Conservation (phyloP, 2,329 filamentous ascomycete species). For the Trichoderma cornu-damae region DNA sequence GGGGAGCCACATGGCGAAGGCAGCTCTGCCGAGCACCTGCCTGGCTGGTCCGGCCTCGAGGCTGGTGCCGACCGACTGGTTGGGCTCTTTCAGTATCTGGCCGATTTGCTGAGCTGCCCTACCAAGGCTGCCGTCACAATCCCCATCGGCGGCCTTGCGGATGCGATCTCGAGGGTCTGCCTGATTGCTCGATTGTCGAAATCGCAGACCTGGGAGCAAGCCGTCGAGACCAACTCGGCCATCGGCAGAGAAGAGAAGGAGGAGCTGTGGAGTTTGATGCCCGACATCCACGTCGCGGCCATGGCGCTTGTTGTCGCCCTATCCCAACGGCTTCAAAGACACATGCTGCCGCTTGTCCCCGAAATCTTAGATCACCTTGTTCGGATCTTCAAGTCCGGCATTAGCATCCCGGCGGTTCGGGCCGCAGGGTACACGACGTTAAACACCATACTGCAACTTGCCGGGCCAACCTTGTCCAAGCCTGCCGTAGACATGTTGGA, state of each 20-base stretch:
- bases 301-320: constrained; percentile 58
- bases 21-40: constrained; percentile 48
- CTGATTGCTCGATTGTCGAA: constrained; percentile 54
- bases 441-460: constrained; percentile 51
- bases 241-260: constrained; percentile 78
- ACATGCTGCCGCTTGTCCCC: constrained; percentile 55
- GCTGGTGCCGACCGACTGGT: constrained; percentile 66
- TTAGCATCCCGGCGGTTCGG: constrained; percentile 51
- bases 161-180: constrained; percentile 65
- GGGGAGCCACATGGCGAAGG: constrained; percentile 45
- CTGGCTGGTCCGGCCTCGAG: constrained; percentile 67
- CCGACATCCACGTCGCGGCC: constrained; percentile 67
- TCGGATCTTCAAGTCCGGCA: constrained; percentile 62
- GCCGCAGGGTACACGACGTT: constrained; percentile 56
- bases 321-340: constrained; percentile 52
- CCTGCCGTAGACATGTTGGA: constrained; percentile 58
- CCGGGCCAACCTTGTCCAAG: constrained; percentile 64
- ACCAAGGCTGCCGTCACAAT: constrained; percentile 63
- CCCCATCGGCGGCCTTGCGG: constrained; percentile 61
- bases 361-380: constrained; percentile 65
- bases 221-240: constrained; percentile 63
- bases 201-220: constrained; percentile 44
- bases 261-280: constrained; percentile 66
- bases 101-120: constrained; percentile 55
- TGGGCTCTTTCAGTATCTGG: constrained; percentile 60